Conservation (phyloP, 2,329 filamentous ascomycete species). For the Phaeophleospora eucalypticola region DNA sequence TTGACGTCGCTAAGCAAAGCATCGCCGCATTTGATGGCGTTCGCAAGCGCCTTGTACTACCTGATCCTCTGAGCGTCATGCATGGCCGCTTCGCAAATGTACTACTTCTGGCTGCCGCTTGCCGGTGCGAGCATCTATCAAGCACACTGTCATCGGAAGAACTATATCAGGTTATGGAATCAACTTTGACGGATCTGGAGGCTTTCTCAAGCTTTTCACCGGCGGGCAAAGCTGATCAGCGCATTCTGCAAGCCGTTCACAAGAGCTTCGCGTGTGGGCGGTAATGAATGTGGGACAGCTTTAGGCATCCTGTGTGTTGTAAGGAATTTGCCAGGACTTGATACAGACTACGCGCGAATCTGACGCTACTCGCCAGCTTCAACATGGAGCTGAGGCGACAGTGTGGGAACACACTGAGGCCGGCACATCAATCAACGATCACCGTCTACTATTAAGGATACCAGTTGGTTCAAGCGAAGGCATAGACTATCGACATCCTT, state of each 20-base stretch:
- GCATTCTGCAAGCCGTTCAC: neutral
- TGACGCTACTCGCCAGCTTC: too few species aligned
- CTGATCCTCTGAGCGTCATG: slow-evolving; percentile 88
- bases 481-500: too few species aligned
- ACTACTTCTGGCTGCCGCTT: slow-evolving; percentile 75
- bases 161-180: slow-evolving; percentile 58
- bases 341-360: too few species aligned
- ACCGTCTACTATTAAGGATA: too few species aligned
- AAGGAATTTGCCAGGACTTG: too few species aligned
- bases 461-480: too few species aligned
- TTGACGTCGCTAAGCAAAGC: slow-evolving; percentile 72
- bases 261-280: neutral
- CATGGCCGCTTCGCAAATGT: slow-evolving; percentile 95
- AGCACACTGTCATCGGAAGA: slow-evolving; percentile 52
- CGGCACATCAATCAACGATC: too few species aligned
- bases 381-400: too few species aligned
- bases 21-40: slow-evolving; percentile 75
- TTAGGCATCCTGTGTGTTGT: too few species aligned
- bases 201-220: slow-evolving; percentile 67
- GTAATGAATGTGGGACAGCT: too few species aligned
- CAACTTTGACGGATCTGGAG: slow-evolving; percentile 69
- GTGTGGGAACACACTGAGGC: too few species aligned
- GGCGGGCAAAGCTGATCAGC: slow-evolving; percentile 47
- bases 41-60: slow-evolving; percentile 67
- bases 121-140: slow-evolving; percentile 53